Evolutionary conservation across 169 alveolate species (phyloP).

Genomic region (Prorocentrum cordatum): DNA sequence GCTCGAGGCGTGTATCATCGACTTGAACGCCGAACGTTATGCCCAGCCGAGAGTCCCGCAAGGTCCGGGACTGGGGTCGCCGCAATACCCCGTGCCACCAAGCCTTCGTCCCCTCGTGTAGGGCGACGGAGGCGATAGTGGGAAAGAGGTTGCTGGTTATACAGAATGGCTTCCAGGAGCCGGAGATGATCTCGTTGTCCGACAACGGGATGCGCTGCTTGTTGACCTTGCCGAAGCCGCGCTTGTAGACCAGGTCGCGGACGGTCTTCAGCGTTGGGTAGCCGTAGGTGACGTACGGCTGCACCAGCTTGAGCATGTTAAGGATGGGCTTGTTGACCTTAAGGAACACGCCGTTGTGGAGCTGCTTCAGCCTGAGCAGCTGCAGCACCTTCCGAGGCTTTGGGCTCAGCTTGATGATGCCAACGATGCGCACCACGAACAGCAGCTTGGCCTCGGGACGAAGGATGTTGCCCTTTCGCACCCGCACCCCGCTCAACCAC

Average conservation of each 20-base stretch:
- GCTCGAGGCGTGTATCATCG: too few species aligned
- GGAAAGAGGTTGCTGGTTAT: too few species aligned
- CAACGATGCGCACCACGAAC: slow-evolving; percentile 74
- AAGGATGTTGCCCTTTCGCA: too few species aligned
- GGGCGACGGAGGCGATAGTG: too few species aligned
- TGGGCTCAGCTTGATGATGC: slow-evolving; percentile 94
- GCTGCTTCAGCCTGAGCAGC: slow-evolving; percentile 94
- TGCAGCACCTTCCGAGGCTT: slow-evolving; percentile 90
- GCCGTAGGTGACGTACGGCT: slow-evolving; percentile 96
- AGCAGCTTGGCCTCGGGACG: slow-evolving; percentile 71
- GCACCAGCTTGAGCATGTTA: slow-evolving; percentile 93
- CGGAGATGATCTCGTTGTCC: slow-evolving; percentile 84
- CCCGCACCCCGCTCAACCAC: too few species aligned
- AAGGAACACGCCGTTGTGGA: slow-evolving; percentile 89
- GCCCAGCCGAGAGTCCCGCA: too few species aligned
- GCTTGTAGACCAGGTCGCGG: slow-evolving; percentile 92
- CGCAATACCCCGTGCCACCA: too few species aligned
- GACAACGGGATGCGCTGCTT: slow-evolving; percentile 87
- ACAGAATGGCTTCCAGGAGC: too few species aligned
- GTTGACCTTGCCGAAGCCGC: slow-evolving; percentile 89
- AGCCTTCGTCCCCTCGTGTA: too few species aligned
- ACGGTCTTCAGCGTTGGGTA: slow-evolving; percentile 92
- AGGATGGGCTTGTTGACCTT: slow-evolving; percentile 92
- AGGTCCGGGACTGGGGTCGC: too few species aligned
- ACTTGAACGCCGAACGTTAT: too few species aligned